phyloP scores from a whole-genome alignment of 495 filamentous ascomycete genomes.

The Penicillium turbatum region DNA sequence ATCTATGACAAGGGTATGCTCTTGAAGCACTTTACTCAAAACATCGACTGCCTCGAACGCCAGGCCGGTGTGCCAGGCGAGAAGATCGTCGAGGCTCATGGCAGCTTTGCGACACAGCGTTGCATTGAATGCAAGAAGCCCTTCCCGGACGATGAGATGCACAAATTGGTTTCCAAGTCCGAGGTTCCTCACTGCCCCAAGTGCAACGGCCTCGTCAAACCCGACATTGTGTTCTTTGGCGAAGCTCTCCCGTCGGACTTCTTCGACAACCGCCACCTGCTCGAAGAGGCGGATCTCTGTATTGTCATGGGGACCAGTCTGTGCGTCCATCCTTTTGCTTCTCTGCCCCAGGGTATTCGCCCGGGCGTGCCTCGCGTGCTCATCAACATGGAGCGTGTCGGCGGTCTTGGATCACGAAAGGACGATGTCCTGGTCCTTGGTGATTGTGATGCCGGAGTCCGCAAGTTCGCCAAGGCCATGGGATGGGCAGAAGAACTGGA shows the following conservation, averaged over 20 bases:
- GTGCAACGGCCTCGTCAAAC: constrained; percentile 86
- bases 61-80: constrained; percentile 77
- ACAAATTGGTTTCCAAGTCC: constrained; percentile 54
- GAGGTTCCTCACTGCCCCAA: constrained; percentile 64
- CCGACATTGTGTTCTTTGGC: constrained; percentile 97
- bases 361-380: constrained; percentile 68
- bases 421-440: constrained; percentile 75
- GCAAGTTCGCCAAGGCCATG: constrained; percentile 71
- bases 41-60: constrained; percentile 93
- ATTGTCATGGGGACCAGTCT: constrained; percentile 93
- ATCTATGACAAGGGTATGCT: constrained; percentile 74
- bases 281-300: constrained; percentile 66
- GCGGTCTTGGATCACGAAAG: constrained; percentile 65
- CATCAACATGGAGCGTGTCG: constrained; percentile 85
- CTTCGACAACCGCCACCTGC: constrained; percentile 52
- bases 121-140: constrained; percentile 80
- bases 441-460: constrained; percentile 80
- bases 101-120: constrained; percentile 82
- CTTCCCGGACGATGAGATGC: constrained; percentile 72
- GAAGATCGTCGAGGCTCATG: constrained; percentile 88
- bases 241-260: constrained; percentile 75
- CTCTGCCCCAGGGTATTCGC: constrained; percentile 60
- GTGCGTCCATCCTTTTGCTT: constrained; percentile 84
- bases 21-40: constrained; percentile 89
- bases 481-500: constrained; percentile 89